Evolutionary conservation across 23 red algal genomes (phyloP), one percentile per base, ranked within the genome.

Genomic region (Gracilaria domingensis): DNA sequence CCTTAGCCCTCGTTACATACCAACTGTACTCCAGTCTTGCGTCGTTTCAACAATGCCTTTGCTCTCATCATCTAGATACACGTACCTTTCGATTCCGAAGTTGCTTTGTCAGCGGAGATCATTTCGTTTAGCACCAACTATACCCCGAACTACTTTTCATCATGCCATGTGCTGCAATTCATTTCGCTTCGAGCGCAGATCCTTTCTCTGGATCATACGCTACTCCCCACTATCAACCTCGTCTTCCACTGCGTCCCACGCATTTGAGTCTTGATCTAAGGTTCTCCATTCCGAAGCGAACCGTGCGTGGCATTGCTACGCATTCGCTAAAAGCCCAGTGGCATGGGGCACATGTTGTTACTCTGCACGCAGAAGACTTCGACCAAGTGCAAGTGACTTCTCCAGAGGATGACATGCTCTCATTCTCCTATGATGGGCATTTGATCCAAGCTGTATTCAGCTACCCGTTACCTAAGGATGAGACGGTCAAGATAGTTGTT

Each of bases 291-390:
- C 47, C 51, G 30, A 28, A 47, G 1, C 82, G 84, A 38, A 88
- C 72, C 12, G 74, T 86, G 4, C 49, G 24, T 34, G 92, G 92
- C 61, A 28, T 36, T 45, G 92, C 75, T 48, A 70, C 74, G 35
- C 77, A 82, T 36, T 88, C 83, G 8, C 58, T 88, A 35, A 59
- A 60, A 37, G 59, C 83, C 24, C 82, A 86, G 29, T 86, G 92
- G 57, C 72, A 33, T 49, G 92, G 78, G 0, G 92, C 92, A 0
- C 65, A 74, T 38, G 65, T 58, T 26, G 35, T 95, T 6, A 54
- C 56, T 49, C 74, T 95, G n/a, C 71, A 95, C 75, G 92, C 92
- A 3, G 92, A 88, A 59, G 92, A 95, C 66, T 88, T 95, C 59
- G 77, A 71, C 9, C 33, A 80, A 53, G 92, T 87, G 35, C 51